Conservation (phyloP, 768 basidiomycete species). For the Kondoa malvinella region DNA sequence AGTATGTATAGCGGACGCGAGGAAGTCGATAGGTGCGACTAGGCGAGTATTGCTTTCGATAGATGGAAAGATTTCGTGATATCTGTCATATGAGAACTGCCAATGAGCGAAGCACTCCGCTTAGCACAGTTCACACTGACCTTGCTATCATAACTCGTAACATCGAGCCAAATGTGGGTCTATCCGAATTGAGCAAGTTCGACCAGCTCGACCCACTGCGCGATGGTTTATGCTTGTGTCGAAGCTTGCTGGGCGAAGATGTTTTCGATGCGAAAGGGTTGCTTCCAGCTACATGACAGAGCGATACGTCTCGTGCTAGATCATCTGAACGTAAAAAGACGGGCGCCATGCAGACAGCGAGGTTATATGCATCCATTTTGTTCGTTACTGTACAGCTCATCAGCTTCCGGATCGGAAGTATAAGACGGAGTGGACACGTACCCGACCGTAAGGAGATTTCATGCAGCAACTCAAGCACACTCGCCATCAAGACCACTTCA, state of each 20-base stretch:
- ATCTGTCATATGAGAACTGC: not conserved
- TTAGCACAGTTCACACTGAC: not conserved
- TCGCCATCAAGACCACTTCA: constrained; percentile 1
- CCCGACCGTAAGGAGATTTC: constrained; percentile 1
- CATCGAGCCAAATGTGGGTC: not conserved
- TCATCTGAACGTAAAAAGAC: constrained; percentile 15
- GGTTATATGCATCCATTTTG: constrained; percentile 17
- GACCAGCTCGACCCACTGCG: not conserved
- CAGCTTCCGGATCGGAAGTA: not conserved
- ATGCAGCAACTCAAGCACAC: constrained; percentile 6
- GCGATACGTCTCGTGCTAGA: constrained; percentile 5
- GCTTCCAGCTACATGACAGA: constrained; percentile 9
- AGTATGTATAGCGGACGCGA: not conserved
- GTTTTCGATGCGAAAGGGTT: not conserved
- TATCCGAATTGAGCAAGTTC: not conserved
- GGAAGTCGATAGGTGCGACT: not conserved
- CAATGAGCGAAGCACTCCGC: not conserved
- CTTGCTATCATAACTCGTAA: not conserved
- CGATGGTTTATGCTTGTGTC: not conserved
- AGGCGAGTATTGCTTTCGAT: not conserved
- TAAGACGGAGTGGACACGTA: not conserved
- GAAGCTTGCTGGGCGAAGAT: not conserved
- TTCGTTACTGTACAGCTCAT: constrained; percentile 7
- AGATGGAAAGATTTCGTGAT: constrained; percentile 7
- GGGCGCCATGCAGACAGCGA: constrained; percentile 17